Conservation (phyloP, 306 rosid species). For the Dalbergia oliveri region DNA sequence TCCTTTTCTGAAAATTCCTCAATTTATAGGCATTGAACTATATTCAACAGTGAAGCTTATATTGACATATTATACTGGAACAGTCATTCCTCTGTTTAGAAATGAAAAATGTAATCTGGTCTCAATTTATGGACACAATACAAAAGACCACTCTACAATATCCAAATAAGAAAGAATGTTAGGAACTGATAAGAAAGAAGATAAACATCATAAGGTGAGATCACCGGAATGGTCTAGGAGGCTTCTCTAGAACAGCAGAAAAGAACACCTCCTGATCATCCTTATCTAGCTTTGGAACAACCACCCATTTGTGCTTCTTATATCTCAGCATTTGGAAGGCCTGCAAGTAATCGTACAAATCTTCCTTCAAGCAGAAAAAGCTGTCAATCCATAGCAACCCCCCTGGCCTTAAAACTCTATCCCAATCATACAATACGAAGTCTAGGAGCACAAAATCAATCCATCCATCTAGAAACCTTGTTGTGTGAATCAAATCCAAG, state of each 20-base stretch:
- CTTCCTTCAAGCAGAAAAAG: slow-evolving; percentile 74
- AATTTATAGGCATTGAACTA: not conserved
- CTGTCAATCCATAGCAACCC: slow-evolving; percentile 85
- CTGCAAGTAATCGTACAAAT: slow-evolving; percentile 70
- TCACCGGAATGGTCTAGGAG: slow-evolving; percentile 71
- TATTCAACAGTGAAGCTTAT: not conserved
- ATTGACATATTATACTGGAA: slow-evolving; percentile 3
- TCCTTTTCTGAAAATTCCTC: not conserved
- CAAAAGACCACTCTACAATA: not conserved
- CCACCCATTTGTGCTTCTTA: slow-evolving; percentile 70
- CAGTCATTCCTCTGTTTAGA: not conserved
- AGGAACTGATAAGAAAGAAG: not conserved
- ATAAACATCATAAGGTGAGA: not conserved
- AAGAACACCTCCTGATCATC: slow-evolving; percentile 73
- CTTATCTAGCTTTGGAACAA: slow-evolving; percentile 80
- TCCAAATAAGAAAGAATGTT: slow-evolving; percentile 16
- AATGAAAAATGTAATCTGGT: not conserved
- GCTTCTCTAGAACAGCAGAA: slow-evolving; percentile 81
- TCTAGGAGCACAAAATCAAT: slow-evolving; percentile 76
- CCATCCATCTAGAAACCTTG: slow-evolving; percentile 86
- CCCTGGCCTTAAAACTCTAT: slow-evolving; percentile 80
- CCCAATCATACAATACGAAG: slow-evolving; percentile 80
- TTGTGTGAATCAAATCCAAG: slow-evolving; percentile 81
- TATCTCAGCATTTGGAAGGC: slow-evolving; percentile 68
- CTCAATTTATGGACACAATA: not conserved